Evolutionary conservation across 176 grass and related monocot species (phyloP).

Genomic region (Dendrocalamus sinicus): DNA sequence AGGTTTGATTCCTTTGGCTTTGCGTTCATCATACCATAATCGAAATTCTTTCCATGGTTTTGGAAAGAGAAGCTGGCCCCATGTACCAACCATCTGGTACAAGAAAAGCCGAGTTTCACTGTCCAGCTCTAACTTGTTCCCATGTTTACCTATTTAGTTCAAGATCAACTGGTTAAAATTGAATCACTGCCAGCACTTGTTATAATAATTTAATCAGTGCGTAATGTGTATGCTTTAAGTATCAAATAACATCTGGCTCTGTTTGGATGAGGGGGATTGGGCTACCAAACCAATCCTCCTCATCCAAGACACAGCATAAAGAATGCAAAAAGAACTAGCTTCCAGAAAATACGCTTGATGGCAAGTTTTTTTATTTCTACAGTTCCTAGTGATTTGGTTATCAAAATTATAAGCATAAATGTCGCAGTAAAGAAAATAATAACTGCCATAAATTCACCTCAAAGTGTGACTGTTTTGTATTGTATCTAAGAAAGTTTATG

Average conservation of each 20-base stretch:
- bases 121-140: conserved; percentile 86
- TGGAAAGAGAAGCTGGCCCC: conserved; percentile 99
- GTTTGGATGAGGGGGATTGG: background rate
- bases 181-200: conserved; percentile 19
- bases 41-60: conserved; percentile 99
- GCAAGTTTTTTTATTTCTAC: background rate
- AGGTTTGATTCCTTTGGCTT: conserved; percentile 82
- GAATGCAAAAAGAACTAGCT: background rate
- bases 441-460: conserved; percentile 8
- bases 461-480: background rate
- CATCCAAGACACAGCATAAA: background rate
- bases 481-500: background rate
- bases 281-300: conserved; percentile 11
- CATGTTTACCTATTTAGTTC: conserved; percentile 81
- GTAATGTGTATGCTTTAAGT: background rate
- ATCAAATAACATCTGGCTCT: conserved; percentile 20
- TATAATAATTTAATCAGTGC: conserved; percentile 12
- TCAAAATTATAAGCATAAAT: background rate
- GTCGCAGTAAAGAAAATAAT: background rate
- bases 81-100: conserved; percentile 99
- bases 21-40: conserved; percentile 90
- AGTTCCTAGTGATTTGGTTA: background rate
- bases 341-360: background rate
- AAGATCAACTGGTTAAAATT: conserved; percentile 43
- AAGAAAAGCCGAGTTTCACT: conserved; percentile 78